These are phyloP conservation scores for Neurospora terricola DNA, from an alignment of 495 filamentous ascomycete genomes.

Conservation along the genomic window DNA sequence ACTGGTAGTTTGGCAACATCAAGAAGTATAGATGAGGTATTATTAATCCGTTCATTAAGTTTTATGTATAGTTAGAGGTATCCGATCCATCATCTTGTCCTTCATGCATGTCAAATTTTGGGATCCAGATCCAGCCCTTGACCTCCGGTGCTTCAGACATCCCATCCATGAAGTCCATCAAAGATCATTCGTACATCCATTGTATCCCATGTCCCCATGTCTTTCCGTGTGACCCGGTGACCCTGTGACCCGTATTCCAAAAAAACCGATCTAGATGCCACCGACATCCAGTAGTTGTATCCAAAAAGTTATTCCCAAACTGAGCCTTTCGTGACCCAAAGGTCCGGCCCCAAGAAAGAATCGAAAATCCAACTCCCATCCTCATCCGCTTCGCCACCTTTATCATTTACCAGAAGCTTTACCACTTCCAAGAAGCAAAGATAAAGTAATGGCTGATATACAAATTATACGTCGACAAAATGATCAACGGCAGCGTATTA, in stretches of 20 bases:
- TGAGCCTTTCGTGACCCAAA: background rate
- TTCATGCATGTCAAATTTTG: background rate
- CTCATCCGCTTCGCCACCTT: too few species aligned
- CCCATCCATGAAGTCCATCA: background rate
- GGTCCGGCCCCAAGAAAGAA: background rate
- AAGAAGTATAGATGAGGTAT: background rate
- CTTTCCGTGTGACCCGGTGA: background rate
- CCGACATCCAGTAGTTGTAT: background rate
- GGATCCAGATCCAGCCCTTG: background rate
- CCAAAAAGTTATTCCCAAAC: background rate
- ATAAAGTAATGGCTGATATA: constrained; percentile 23
- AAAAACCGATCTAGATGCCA: background rate
- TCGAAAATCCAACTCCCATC: too few species aligned
- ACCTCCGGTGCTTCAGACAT: background rate
- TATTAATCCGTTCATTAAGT: background rate
- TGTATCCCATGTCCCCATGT: background rate
- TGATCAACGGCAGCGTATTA: constrained; percentile 19
- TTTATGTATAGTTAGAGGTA: background rate
- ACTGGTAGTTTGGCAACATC: too few species aligned
- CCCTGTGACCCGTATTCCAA: background rate
- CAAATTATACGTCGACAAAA: constrained; percentile 20
- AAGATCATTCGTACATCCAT: background rate
- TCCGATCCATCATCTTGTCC: background rate
- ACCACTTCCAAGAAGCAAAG: constrained; percentile 21
- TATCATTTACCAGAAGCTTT: too few species aligned